phyloP scores from a whole-genome alignment of 176 grass and related monocot species.

The Rhipidocladum racemiflorum region DNA sequence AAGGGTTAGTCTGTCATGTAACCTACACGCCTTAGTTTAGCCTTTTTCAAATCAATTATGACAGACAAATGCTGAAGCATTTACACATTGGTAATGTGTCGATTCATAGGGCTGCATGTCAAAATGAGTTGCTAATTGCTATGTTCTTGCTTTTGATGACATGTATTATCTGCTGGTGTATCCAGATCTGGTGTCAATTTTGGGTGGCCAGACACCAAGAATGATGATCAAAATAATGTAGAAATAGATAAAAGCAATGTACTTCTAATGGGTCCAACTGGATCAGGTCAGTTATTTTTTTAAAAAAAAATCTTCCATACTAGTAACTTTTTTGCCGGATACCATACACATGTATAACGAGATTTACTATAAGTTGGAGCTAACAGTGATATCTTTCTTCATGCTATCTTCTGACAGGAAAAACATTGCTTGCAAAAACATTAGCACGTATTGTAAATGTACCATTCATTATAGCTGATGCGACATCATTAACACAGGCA shows the following conservation, averaged over 20 bases:
- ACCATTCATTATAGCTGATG: slow-evolving; percentile 93
- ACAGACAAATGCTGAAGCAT: slow-evolving; percentile 22
- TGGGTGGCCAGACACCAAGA: slow-evolving; percentile 33
- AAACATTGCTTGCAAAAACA: slow-evolving; percentile 98
- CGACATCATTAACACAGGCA: slow-evolving; percentile 92
- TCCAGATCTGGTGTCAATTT: slow-evolving; percentile 58
- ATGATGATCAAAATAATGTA: slow-evolving; percentile 70
- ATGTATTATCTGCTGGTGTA: slow-evolving; percentile 32
- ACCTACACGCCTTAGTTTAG: slow-evolving; percentile 10
- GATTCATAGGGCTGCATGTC: not conserved
- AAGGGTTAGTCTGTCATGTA: slow-evolving; percentile 74
- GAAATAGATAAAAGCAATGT: slow-evolving; percentile 99
- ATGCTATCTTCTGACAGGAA: slow-evolving; percentile 63
- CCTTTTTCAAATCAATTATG: not conserved
- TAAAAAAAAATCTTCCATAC: slow-evolving; percentile 9
- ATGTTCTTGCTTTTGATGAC: slow-evolving; percentile 16
- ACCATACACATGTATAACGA: slow-evolving; percentile 8
- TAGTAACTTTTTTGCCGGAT: slow-evolving; percentile 15
- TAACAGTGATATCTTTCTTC: slow-evolving; percentile 30
- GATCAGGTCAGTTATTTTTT: slow-evolving; percentile 55
- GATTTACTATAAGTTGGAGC: slow-evolving; percentile 16
- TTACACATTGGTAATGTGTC: slow-evolving; percentile 3
- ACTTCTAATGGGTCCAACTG: slow-evolving; percentile 93
- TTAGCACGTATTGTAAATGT: slow-evolving; percentile 93
- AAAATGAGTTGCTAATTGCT: not conserved